Evolutionary conservation across 2,329 filamentous ascomycete species (phyloP).

Genomic region (Emericellopsis cladophorae): DNA sequence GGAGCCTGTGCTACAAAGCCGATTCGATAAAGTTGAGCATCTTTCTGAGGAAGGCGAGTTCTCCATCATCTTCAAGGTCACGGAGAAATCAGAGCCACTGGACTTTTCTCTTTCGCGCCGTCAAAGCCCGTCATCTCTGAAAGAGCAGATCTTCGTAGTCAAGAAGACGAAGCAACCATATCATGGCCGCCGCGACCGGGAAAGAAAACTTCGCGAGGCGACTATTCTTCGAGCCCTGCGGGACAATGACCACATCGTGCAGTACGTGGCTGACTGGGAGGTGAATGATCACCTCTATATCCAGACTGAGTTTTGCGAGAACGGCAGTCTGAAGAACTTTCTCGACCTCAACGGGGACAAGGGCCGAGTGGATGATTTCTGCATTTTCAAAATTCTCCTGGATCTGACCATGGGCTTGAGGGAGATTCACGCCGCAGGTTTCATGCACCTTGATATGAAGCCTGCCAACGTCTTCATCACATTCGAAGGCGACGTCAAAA

Average conservation of each 20-base stretch:
- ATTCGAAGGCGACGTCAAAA: constrained; percentile 71
- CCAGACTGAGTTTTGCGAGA: constrained; percentile 93
- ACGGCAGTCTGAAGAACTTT: constrained; percentile 81
- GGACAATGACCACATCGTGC: constrained; percentile 73
- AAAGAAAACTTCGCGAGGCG: constrained; percentile 75
- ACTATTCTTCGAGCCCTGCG: constrained; percentile 63
- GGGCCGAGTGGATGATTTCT: constrained; percentile 86
- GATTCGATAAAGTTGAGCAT: constrained; percentile 71
- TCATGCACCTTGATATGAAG: constrained; percentile 77
- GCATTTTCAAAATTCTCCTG: constrained; percentile 95
- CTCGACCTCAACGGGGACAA: constrained; percentile 70
- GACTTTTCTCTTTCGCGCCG: background rate
- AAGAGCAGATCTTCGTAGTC: constrained; percentile 67
- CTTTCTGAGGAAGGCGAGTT: constrained; percentile 77
- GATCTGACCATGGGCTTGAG: constrained; percentile 75
- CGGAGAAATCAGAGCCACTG: constrained; percentile 13
- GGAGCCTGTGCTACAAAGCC: constrained; percentile 38
- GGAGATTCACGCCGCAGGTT: constrained; percentile 79
- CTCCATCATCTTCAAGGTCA: constrained; percentile 79
- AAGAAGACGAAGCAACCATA: constrained; percentile 84
- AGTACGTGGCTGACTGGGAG: constrained; percentile 82
- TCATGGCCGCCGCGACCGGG: constrained; percentile 65
- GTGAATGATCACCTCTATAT: constrained; percentile 79
- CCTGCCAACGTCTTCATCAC: constrained; percentile 75
- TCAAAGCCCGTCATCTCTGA: constrained; percentile 6